Conservation (phyloP, 2,329 filamentous ascomycete species). For the Zymoseptoria brevis region DNA sequence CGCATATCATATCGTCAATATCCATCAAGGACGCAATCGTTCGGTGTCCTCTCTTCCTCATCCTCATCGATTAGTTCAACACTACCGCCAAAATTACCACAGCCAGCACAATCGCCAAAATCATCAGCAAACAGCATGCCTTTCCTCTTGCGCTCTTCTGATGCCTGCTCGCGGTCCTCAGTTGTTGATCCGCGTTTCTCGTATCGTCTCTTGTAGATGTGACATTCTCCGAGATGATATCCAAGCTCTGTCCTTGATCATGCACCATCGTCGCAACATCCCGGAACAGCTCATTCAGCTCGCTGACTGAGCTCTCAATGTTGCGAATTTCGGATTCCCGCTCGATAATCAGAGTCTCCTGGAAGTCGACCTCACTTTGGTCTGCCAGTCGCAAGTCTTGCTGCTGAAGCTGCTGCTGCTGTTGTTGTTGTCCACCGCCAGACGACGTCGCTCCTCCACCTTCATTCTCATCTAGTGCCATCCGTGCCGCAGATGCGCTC, state of each 20-base stretch:
- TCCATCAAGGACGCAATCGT: not conserved
- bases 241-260: constrained; percentile 83
- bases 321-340: constrained; percentile 94
- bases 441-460: constrained; percentile 26
- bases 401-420: constrained; percentile 44
- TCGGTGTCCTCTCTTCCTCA: not conserved
- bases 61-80: constrained; percentile 47
- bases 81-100: constrained; percentile 84
- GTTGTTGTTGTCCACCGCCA: constrained; percentile 47
- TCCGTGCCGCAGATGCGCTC: constrained; percentile 72
- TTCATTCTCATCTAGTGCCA: constrained; percentile 52
- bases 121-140: constrained; percentile 83
- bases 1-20: not conserved
- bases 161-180: constrained; percentile 77
- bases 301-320: constrained; percentile 92
- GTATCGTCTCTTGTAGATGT: constrained; percentile 75
- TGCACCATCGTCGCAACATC: constrained; percentile 97
- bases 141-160: constrained; percentile 94
- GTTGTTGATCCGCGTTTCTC: constrained; percentile 73
- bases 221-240: constrained; percentile 83
- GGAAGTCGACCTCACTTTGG: constrained; percentile 95
- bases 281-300: constrained; percentile 92
- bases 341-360: constrained; percentile 90
- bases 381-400: constrained; percentile 74
- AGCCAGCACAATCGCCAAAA: constrained; percentile 78